Conservation (phyloP, 305 asterid species). For the Fraxinus albicans region DNA sequence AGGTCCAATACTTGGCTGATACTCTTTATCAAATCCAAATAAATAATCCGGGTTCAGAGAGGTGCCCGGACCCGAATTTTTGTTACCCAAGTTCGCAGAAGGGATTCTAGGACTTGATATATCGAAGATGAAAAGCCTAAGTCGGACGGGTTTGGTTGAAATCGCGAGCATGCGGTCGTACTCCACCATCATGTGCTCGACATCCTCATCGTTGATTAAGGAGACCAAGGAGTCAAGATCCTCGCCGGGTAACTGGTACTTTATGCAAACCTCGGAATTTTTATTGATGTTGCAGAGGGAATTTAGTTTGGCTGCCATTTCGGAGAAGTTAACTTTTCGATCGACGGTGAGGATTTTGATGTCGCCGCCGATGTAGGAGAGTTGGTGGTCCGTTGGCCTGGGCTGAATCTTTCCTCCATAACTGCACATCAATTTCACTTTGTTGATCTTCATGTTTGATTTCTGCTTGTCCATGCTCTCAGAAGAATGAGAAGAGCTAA, state of each 20-base stretch:
- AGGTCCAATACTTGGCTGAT: conserved; percentile 43
- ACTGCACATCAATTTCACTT: conserved; percentile 69
- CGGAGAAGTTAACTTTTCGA: conserved; percentile 49
- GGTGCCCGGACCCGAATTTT: conserved; percentile 21
- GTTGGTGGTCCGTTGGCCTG: conserved; percentile 51
- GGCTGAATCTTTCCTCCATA: conserved; percentile 74
- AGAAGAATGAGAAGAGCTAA: background rate
- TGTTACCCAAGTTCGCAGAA: conserved; percentile 21
- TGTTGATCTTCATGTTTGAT: conserved; percentile 27
- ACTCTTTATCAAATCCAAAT: conserved; percentile 87
- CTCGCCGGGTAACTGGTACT: conserved; percentile 79
- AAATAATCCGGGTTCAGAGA: conserved; percentile 67
- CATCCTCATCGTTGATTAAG: conserved; percentile 71
- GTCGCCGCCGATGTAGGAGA: conserved; percentile 74
- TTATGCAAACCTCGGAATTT: conserved; percentile 35
- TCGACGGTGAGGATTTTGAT: conserved; percentile 74
- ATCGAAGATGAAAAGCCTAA: conserved; percentile 62
- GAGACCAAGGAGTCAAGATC: conserved; percentile 70
- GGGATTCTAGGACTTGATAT: conserved; percentile 14
- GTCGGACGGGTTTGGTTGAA: conserved; percentile 43
- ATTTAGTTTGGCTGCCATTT: conserved; percentile 43
- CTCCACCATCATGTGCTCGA: conserved; percentile 86
- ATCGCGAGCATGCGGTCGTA: conserved; percentile 60
- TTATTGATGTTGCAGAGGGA: conserved; percentile 28
- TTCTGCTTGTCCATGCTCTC: conserved; percentile 38